Evolutionary conservation across 2,329 filamentous ascomycete genomes (phyloP).

Genomic region (Ascochyta clinopodiicola): DNA sequence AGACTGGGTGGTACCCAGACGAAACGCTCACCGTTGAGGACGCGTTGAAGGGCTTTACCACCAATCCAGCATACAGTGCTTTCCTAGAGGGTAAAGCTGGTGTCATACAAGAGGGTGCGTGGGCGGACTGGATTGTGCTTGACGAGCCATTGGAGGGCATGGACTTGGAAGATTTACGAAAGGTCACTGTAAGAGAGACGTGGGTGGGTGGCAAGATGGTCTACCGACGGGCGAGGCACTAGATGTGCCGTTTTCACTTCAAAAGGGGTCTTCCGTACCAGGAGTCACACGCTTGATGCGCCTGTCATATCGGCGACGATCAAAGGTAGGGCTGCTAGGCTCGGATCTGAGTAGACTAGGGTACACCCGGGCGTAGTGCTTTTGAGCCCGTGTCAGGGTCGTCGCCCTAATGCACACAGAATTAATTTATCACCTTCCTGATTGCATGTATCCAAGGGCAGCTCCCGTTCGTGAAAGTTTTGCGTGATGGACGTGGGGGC

Average conservation of each 20-base stretch:
- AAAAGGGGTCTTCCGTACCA: conserved; percentile 3
- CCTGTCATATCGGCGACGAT: not conserved
- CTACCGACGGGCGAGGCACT: conserved; percentile 32
- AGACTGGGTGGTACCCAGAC: conserved; percentile 64
- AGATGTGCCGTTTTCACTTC: conserved; percentile 3
- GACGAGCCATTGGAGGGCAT: conserved; percentile 62
- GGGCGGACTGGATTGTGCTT: conserved; percentile 75
- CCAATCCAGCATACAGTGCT: conserved; percentile 63
- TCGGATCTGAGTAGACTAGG: conserved; percentile 4
- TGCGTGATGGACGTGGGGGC: not conserved
- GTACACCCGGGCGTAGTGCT: conserved; percentile 1
- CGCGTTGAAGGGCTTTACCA: conserved; percentile 68
- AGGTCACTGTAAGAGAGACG: conserved; percentile 67
- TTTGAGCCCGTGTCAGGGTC: not conserved
- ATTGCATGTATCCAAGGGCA: not conserved
- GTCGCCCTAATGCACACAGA: conserved; percentile 1
- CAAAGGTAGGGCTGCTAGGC: not conserved
- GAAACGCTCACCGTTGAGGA: conserved; percentile 66
- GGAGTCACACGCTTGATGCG: not conserved
- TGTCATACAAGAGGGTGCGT: conserved; percentile 64
- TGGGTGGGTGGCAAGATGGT: conserved; percentile 67
- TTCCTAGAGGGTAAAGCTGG: conserved; percentile 67
- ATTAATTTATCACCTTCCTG: not conserved
- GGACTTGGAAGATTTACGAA: conserved; percentile 59
- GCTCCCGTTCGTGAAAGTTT: not conserved